Conservation (phyloP, 2,329 filamentous ascomycete genomes). For the Talaromyces sp. region DNA sequence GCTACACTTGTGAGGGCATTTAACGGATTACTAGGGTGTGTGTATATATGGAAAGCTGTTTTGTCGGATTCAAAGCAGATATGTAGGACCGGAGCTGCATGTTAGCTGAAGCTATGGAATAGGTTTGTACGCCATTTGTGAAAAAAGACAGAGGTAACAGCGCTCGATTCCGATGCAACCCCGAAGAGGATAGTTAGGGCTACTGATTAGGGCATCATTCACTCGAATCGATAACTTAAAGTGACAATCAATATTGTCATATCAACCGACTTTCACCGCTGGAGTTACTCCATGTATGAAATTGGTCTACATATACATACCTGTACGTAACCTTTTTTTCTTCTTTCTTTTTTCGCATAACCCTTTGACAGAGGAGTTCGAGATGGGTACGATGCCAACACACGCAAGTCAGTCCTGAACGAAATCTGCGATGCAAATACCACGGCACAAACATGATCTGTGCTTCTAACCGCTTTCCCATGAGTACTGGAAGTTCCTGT, state of each 20-base stretch:
- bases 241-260: not conserved
- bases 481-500: too few relatives aligned
- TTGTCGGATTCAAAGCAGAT: too few relatives aligned
- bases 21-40: too few relatives aligned
- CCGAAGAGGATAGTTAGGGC: not conserved
- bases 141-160: too few relatives aligned
- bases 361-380: not conserved
- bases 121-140: too few relatives aligned
- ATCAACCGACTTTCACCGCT: not conserved
- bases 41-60: too few relatives aligned
- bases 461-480: not conserved
- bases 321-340: not conserved
- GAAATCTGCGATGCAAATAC: not conserved
- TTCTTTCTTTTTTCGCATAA: not conserved
- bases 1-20: too few relatives aligned
- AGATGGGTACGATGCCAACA: not conserved
- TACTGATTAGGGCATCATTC: conserved; percentile 1
- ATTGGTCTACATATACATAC: not conserved
- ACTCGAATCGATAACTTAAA: not conserved
- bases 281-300: not conserved
- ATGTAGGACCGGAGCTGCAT: too few relatives aligned
- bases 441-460: not conserved
- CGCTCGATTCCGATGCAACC: too few relatives aligned
- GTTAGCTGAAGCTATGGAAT: too few relatives aligned
- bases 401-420: not conserved